Percentiles rank a stretch among this genome's conserved stretches.
phyloP scores from a whole-genome alignment of 2,329 filamentous ascomycete species.

The Arachnomyces sp. region DNA sequence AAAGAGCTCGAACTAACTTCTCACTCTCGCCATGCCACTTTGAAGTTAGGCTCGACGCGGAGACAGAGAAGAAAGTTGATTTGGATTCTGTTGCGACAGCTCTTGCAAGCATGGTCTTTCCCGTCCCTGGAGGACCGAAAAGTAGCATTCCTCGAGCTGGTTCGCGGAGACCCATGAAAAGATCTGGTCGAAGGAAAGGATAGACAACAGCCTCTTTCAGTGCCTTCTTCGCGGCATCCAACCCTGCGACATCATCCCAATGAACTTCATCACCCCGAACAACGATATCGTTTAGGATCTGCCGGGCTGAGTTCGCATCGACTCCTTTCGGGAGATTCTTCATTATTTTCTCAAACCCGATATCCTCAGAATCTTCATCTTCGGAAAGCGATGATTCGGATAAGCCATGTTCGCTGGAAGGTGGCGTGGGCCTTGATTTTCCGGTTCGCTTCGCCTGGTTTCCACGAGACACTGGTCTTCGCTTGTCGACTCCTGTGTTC shows the following conservation, averaged over 20 bases:
- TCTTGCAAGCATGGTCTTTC: slow-evolving; percentile 94
- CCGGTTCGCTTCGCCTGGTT: slow-evolving; percentile 17
- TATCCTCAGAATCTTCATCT: slow-evolving; percentile 46
- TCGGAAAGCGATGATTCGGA: slow-evolving; percentile 32
- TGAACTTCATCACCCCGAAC: slow-evolving; percentile 89
- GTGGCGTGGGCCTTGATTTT: slow-evolving; percentile 36
- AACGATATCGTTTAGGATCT: slow-evolving; percentile 93
- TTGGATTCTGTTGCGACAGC: slow-evolving; percentile 90
- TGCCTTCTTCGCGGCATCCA: slow-evolving; percentile 83
- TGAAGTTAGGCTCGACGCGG: slow-evolving; percentile 83
- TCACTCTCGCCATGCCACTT: slow-evolving; percentile 96
- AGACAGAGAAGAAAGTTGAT: slow-evolving; percentile 96
- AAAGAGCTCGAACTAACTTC: slow-evolving; percentile 88
- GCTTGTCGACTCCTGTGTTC: not conserved
- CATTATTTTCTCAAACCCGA: slow-evolving; percentile 56
- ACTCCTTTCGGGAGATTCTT: slow-evolving; percentile 74
- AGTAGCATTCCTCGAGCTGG: slow-evolving; percentile 91
- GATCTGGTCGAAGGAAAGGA: slow-evolving; percentile 84
- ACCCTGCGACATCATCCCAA: slow-evolving; percentile 86
- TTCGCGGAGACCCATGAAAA: slow-evolving; percentile 92
- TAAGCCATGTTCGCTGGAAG: slow-evolving; percentile 34
- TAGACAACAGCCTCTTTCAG: slow-evolving; percentile 95
- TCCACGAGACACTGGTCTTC: not conserved
- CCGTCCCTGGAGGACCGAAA: slow-evolving; percentile 94
- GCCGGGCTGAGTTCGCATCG: slow-evolving; percentile 72